Evolutionary conservation across 139 green algal species (phyloP), one percentile per base, ranked within the genome.

Genomic region (Asterochloris sp.): DNA sequence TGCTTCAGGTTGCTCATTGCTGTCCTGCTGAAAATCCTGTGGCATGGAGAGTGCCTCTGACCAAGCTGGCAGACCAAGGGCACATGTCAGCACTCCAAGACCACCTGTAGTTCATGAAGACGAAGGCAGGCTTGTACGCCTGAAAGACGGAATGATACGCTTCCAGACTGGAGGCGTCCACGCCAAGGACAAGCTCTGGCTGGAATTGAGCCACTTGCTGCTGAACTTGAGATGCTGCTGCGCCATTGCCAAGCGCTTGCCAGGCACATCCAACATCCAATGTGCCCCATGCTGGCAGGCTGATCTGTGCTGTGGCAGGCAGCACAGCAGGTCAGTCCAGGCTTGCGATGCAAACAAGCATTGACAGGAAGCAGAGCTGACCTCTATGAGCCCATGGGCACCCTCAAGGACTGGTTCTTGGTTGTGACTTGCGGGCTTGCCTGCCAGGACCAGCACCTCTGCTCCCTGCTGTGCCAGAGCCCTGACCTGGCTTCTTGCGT

Each of bases 141-240:
- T 77, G 17, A 38, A 26, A 19, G 26, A 88, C 62, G 0, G 54
- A 12, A 0, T 87, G 73, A 68, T 86, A 93, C 0, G 88, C 81
- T 0, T 21, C 75, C 82, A 89, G 78, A 9, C 85, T 82, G 27
- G 86, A 87, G 90, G 90, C 96, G 81, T 96, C 93, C 19, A 96
- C 90, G 0, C 80, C 89, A 16, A 95, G 75, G 13, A 90, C 79
- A 15, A 88, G 89, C 2, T 90, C 64, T 0, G 89, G 81, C 11
- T 19, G 19, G 62, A 94, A 95, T 28, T 62, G 27, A 10, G 38
- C 21, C 19, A 93, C 87, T 54, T 69, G 66, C 38, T 73, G 15
- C 13, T 69, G 47, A 9, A 91, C n/a, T 27, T 78, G 26, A 0
- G 78, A 17, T 11, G 28, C 29, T 13, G 38, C 68, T 12, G 26